Evolutionary conservation across 257 asterid species (phyloP), one percentile per base, ranked within the genome.

Genomic region (Solanum chilense): DNA sequence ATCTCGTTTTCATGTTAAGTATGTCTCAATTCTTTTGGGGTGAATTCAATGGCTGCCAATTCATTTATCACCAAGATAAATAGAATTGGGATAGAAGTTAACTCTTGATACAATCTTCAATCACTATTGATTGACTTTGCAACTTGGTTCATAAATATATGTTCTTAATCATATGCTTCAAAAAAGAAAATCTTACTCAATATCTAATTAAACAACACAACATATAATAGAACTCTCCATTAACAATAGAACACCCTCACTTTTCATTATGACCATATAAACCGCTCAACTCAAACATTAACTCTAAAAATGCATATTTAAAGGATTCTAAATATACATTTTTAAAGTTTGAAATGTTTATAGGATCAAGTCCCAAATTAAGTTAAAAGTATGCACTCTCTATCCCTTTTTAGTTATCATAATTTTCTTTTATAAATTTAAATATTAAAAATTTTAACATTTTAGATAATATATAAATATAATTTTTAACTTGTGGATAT

Each of bases 391-490:
- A 52, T 52, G 9, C 2, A 52, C 1, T 1, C 3, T 49, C 1
- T 0, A 1, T 15, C 0, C 0, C 0, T 49, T 49, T 49, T 49
- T 49, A 49, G 58, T 49, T 49, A 0, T 15, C 3, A 15, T 49
- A 7, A 5, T 14, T 5, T 15, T 6, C 6, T 47, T 13, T 47
- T 47, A 0, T 11, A 2, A 49, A 49, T 3, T 49, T 14, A 15
- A 49, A 49, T 49, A 49, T 0, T 44, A 10, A 10, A 42, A 45
- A 45, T 0, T 44, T 44, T 39, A 14, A 47, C 0, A 47, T 14
- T 49, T 49, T 47, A n/a, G n/a, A n/a, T n/a, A n/a, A n/a, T n/a
- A n/a, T n/a, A n/a, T n/a, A n/a, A n/a, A n/a, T n/a, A n/a, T n/a
- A n/a, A n/a, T n/a, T n/a, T n/a, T n/a, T n/a, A n/a, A n/a, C n/a